Evolutionary conservation across 495 filamentous ascomycete genomes (phyloP).

Genomic region (Penicillium ucsense): DNA sequence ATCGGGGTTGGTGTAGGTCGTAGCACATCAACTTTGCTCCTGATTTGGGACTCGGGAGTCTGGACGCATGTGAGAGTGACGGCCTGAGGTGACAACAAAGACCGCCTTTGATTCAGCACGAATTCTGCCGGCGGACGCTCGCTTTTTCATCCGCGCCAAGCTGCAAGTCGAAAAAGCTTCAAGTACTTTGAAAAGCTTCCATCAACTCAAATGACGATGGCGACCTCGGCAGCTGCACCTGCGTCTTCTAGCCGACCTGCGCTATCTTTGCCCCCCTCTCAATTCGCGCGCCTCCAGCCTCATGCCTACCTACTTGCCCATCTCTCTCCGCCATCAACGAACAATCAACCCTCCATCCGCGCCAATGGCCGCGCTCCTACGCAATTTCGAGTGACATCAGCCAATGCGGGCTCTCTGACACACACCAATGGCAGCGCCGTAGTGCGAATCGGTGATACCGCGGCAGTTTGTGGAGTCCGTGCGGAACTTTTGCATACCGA

Average conservation of each 20-base stretch:
- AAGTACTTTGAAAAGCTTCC: background rate
- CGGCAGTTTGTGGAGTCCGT: slow-evolving; percentile 82
- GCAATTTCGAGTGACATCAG: slow-evolving; percentile 56
- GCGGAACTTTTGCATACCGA: slow-evolving; percentile 71
- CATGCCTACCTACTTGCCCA: slow-evolving; percentile 82
- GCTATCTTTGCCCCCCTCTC: slow-evolving; percentile 65
- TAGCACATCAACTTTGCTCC: too few relatives aligned
- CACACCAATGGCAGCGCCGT: slow-evolving; percentile 85
- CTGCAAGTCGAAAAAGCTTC: background rate
- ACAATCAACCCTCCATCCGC: slow-evolving; percentile 48
- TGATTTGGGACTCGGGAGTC: too few relatives aligned
- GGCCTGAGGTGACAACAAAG: background rate
- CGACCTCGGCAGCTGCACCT: slow-evolving; percentile 15
- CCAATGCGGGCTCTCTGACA: slow-evolving; percentile 71
- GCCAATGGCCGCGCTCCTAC: slow-evolving; percentile 67
- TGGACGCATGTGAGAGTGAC: background rate
- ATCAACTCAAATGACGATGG: slow-evolving; percentile 11
- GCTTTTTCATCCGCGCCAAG: slow-evolving; percentile 13
- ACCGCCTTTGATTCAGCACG: slow-evolving; percentile 13
- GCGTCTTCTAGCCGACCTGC: slow-evolving; percentile 25
- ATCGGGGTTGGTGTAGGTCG: too few relatives aligned
- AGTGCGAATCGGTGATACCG: slow-evolving; percentile 78
- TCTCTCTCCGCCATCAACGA: slow-evolving; percentile 52
- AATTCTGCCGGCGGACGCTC: slow-evolving; percentile 27
- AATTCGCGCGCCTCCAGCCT: slow-evolving; percentile 85